phyloP scores from a whole-genome alignment of 2,329 filamentous ascomycete genomes.

The Coniochaeta sp. region DNA sequence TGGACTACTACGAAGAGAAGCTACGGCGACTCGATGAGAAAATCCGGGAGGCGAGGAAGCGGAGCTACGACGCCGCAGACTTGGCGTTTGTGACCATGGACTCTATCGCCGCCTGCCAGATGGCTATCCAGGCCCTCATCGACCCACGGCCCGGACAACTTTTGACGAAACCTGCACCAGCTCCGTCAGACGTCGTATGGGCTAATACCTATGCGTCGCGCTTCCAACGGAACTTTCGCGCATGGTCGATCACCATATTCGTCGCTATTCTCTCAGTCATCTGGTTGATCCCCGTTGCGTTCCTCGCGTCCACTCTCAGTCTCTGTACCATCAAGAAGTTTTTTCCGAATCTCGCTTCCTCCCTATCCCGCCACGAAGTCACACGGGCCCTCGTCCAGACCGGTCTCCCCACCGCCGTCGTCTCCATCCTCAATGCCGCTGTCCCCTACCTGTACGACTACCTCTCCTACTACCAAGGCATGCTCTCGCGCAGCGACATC shows the following conservation, averaged over 20 bases:
- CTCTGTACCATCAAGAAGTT: constrained; percentile 71
- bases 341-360: constrained; percentile 60
- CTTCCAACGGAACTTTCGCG: constrained; percentile 62
- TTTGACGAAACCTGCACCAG: constrained; percentile 76
- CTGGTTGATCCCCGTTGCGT: constrained; percentile 78
- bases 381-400: constrained; percentile 75
- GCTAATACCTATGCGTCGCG: constrained; percentile 81
- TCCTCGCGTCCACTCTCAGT: constrained; percentile 72
- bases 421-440: constrained; percentile 80
- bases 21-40: constrained; percentile 70
- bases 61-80: constrained; percentile 69
- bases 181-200: constrained; percentile 93
- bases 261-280: constrained; percentile 79
- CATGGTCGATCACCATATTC: constrained; percentile 76
- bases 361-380: constrained; percentile 61
- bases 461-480: constrained; percentile 84
- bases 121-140: constrained; percentile 91
- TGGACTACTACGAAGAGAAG: constrained; percentile 89
- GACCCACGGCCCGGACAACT: constrained; percentile 84
- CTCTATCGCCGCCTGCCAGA: constrained; percentile 84
- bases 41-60: constrained; percentile 62
- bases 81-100: constrained; percentile 97
- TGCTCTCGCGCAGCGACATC: constrained; percentile 90
- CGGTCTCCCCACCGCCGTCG: constrained; percentile 74
- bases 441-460: constrained; percentile 95